Percentiles rank a stretch among this genome's conserved stretches.
phyloP scores from a whole-genome alignment of 345 rosid genomes.

The Streptanthus diversifolius region DNA sequence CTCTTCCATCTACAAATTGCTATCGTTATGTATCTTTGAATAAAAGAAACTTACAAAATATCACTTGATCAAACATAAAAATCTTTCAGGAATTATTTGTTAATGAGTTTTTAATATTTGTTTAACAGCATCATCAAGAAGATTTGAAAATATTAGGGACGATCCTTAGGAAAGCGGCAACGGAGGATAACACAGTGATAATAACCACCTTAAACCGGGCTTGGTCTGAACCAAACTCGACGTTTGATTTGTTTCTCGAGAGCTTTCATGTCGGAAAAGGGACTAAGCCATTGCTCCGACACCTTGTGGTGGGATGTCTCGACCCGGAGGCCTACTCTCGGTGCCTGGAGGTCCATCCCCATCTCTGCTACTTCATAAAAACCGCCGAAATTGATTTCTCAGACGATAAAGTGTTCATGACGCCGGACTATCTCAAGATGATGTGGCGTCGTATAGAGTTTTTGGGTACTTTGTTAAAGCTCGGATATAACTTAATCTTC shows the following conservation, averaged over 20 bases:
- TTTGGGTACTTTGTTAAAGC: constrained; percentile 37
- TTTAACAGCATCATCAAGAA: constrained; percentile 16
- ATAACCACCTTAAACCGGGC: constrained; percentile 56
- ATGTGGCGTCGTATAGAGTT: constrained; percentile 68
- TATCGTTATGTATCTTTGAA: neutral
- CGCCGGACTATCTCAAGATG: constrained; percentile 48
- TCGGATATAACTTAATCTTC: constrained; percentile 59
- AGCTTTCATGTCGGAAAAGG: constrained; percentile 46
- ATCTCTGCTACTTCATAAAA: constrained; percentile 39
- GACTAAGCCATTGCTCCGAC: constrained; percentile 39
- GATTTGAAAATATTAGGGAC: neutral
- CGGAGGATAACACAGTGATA: constrained; percentile 49
- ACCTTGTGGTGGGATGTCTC: constrained; percentile 46
- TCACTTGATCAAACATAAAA: neutral
- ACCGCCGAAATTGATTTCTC: constrained; percentile 35
- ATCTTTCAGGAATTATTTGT: neutral
- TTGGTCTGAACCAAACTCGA: constrained; percentile 54
- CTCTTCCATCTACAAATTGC: neutral
- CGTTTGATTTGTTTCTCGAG: constrained; percentile 52
- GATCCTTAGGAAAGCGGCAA: constrained; percentile 17
- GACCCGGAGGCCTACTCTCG: constrained; percentile 49
- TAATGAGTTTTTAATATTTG: neutral
- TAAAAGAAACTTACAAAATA: neutral
- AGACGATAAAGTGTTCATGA: constrained; percentile 42
- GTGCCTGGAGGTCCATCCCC: constrained; percentile 42